Evolutionary conservation across 306 rosid genomes (phyloP).

Genomic region (Betula pendula): DNA sequence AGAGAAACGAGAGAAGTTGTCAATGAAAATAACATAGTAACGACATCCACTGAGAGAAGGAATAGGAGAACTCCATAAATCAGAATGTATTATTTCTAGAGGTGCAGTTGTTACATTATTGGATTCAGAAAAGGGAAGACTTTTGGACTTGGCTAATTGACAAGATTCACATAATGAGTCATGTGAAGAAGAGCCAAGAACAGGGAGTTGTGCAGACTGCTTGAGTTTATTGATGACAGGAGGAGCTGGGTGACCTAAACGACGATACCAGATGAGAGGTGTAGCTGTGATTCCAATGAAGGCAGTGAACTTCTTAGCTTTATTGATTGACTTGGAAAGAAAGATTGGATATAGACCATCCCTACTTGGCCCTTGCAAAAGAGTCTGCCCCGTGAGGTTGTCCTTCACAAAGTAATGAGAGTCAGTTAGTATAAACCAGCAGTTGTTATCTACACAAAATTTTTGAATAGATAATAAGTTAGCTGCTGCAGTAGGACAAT

Average conservation of each 20-base stretch:
- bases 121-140: not conserved
- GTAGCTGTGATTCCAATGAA: not conserved
- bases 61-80: not conserved
- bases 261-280: not conserved
- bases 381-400: not conserved
- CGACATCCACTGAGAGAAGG: not conserved
- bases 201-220: not conserved
- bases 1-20: too few species aligned
- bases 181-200: not conserved
- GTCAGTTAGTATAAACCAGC: not conserved
- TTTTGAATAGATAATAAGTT: not conserved
- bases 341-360: not conserved
- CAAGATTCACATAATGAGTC: not conserved
- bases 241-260: not conserved
- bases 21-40: too few species aligned
- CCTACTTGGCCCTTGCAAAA: not conserved
- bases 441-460: not conserved
- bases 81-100: not conserved
- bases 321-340: not conserved
- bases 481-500: not conserved
- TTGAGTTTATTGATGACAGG: not conserved
- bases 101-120: not conserved
- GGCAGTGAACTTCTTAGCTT: not conserved
- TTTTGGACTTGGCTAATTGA: not conserved
- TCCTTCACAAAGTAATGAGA: not conserved